Evolutionary conservation across 192 early-diverging fungal genomes (phyloP).

Genomic region (Lobosporangium transversale): DNA sequence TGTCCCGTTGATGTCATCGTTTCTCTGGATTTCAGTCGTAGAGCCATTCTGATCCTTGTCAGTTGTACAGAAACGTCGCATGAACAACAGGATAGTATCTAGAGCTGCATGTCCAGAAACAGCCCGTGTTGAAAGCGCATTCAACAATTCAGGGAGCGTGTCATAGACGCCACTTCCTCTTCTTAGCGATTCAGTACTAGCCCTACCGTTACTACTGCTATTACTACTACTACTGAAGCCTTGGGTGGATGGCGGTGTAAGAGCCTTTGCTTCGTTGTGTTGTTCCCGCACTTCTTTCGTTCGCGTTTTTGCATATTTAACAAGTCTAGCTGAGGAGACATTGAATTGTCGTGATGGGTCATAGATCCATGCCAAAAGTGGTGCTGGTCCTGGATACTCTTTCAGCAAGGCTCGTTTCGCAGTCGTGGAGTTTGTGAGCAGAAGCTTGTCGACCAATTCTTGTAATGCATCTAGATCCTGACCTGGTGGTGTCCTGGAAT

Average conservation of each 20-base stretch:
- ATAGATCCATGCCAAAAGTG: constrained; percentile 45
- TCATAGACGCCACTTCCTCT: constrained; percentile 14
- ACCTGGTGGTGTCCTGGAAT: neutral
- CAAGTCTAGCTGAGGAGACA: constrained; percentile 1
- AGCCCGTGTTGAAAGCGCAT: constrained; percentile 29
- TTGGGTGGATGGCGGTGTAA: neutral
- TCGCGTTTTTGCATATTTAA: constrained; percentile 24
- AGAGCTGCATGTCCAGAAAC: constrained; percentile 32
- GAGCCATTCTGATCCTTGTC: neutral
- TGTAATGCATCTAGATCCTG: constrained; percentile 27
- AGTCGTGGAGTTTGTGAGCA: constrained; percentile 8
- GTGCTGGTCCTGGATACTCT: constrained; percentile 14
- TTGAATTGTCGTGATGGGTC: constrained; percentile 29
- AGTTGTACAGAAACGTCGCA: constrained; percentile 22
- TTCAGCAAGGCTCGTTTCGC: constrained; percentile 22
- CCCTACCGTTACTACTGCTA: neutral
- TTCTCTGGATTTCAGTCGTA: neutral
- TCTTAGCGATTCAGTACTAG: too few relatives aligned
- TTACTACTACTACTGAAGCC: neutral
- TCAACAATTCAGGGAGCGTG: constrained; percentile 12
- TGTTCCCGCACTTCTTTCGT: neutral
- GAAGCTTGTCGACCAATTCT: constrained; percentile 22
- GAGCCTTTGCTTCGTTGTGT: neutral
- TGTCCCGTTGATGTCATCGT: neutral
- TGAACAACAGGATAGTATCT: constrained; percentile 28